Percentiles rank a stretch among this genome's conserved stretches.
Conservation (phyloP, 176 grass and related monocot genomes). For the Ensete glaucum region DNA sequence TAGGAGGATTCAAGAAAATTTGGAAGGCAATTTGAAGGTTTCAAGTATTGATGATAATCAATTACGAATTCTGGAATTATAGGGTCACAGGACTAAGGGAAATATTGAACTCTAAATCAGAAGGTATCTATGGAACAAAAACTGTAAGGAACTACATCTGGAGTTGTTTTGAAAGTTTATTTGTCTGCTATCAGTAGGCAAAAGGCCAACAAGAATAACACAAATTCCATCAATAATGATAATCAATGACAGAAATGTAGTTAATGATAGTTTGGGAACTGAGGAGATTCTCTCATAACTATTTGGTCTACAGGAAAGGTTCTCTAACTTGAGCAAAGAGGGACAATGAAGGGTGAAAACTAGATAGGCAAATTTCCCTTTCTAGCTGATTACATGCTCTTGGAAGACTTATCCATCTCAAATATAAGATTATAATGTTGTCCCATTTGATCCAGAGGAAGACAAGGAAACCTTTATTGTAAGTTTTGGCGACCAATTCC, state of each 20-base stretch:
- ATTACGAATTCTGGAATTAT: neutral
- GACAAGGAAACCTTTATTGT: neutral
- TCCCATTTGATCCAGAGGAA: neutral
- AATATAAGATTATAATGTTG: neutral
- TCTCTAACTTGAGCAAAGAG: neutral
- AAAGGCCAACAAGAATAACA: neutral
- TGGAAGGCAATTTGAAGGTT: neutral
- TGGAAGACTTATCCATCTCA: neutral
- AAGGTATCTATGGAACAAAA: neutral
- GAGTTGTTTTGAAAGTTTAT: neutral
- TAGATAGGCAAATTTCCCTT: neutral
- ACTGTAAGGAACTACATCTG: neutral
- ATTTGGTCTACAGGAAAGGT: neutral
- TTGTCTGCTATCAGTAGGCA: neutral
- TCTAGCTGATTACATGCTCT: neutral
- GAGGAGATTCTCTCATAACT: neutral
- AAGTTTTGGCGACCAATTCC: neutral
- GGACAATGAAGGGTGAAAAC: neutral
- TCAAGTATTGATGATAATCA: neutral
- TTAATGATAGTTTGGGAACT: neutral
- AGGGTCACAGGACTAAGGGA: neutral
- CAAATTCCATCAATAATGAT: neutral
- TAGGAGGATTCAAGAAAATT: neutral
- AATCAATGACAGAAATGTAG: too few relatives aligned
- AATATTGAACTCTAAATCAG: neutral